Base-by-base conservation (phyloP, 73 alveolate species). In the Symbiodinium natans region DNA sequence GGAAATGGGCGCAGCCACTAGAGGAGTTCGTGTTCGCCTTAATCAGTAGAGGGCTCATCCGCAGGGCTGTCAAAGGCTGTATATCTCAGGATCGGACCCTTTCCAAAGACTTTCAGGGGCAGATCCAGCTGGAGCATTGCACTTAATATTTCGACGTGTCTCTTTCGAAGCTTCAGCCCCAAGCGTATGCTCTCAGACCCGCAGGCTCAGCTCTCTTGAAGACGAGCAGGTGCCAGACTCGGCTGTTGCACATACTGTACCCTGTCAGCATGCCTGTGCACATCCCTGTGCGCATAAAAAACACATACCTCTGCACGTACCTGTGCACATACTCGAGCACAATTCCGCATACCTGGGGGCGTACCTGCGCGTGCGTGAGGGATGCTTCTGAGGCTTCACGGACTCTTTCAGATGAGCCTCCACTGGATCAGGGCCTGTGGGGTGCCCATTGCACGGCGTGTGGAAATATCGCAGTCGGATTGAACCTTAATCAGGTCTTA, bases 371-470 rank as follows among this genome's bases (percentile, higher is more conserved):
- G n/a, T n/a, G n/a, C n/a, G n/a, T n/a, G n/a, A n/a, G n/a, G n/a
- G n/a, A n/a, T n/a, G n/a, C n/a, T n/a, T n/a, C n/a, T n/a, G n/a
- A 89, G 95, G 95, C 95, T 11, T 89, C 95, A 17, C 86, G 40
- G 80, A 41, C 95, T 25, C 97, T 90, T 25, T 90, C 97, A 31
- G 97, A 90, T 33, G 54, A 42, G 41, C 97, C 97, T 48, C 97
- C 97, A 34, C 88, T 90, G 33, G 97, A 90, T 68, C 97, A 90
- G 80, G 97, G 97, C 54, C 41, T 90, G 97, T 46, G 33, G 80
- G 80, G 40, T 33, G 84, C 84, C 11, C 40, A 33, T 33, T n/a
- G 41, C 29, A 11, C 41, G 39, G 31, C 25, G 84, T n/a, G n/a
- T 8, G 41, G n/a, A 10, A 13, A 74, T n/a, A 48, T 8, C 23